Evolutionary conservation across 164 flowering plant genomes (phyloP).

Genomic region (Litsea cubeba): DNA sequence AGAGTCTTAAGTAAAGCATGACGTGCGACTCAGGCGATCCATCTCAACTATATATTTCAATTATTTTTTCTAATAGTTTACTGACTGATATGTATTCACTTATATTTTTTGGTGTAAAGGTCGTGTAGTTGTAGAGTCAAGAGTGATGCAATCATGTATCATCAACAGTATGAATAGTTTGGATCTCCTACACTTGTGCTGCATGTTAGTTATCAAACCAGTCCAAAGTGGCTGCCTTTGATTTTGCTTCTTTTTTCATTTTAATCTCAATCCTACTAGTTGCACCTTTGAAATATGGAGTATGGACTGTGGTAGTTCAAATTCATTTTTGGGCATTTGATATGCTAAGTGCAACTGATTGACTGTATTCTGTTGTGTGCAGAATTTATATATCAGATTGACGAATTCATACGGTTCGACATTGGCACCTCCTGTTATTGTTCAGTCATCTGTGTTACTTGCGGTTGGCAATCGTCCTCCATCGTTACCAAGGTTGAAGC

Average conservation of each 20-base stretch:
- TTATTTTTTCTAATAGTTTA: too few species aligned
- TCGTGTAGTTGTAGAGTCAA: too few species aligned
- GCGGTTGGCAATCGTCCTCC: conserved; percentile 65
- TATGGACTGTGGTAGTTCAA: background rate
- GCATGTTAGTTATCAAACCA: background rate
- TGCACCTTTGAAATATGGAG: background rate
- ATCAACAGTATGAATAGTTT: background rate
- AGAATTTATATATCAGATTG: conserved; percentile 78
- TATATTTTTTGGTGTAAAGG: too few species aligned
- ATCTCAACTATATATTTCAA: too few species aligned
- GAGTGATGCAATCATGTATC: too few species aligned
- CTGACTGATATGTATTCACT: too few species aligned
- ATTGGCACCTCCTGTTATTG: conserved; percentile 58
- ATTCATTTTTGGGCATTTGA: background rate
- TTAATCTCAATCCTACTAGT: background rate
- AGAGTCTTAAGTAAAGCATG: too few species aligned
- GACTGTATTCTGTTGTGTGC: conserved; percentile 24
- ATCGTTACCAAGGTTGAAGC: conserved; percentile 51
- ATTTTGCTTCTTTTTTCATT: background rate
- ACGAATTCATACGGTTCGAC: conserved; percentile 76
- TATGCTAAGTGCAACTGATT: background rate
- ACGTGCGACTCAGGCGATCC: too few species aligned
- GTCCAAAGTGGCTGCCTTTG: background rate
- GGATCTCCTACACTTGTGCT: background rate
- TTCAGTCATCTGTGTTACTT: conserved; percentile 62